Evolutionary conservation across 306 rosid genomes (phyloP).

Genomic region (Sphenostylis stenocarpa): DNA sequence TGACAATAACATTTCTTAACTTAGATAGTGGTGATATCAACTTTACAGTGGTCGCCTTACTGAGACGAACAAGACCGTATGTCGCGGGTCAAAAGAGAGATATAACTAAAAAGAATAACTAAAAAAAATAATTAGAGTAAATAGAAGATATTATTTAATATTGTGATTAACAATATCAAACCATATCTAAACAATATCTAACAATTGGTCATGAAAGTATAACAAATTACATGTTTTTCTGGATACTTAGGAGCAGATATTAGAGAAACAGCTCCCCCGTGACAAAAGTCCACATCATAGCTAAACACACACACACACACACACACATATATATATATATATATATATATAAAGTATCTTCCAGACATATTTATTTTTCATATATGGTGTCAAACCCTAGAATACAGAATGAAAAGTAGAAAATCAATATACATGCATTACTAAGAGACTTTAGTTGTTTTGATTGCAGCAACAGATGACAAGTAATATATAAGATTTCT

Average conservation of each 20-base stretch:
- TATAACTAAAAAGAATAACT: too few species aligned
- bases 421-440: neutral
- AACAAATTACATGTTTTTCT: conserved; percentile 63
- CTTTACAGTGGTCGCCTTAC: too few species aligned
- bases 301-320: too few species aligned
- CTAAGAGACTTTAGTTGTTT: neutral
- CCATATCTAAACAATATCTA: too few species aligned
- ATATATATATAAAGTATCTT: conserved; percentile 77
- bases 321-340: too few species aligned
- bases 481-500: neutral
- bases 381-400: conserved; percentile 70
- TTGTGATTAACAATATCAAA: too few species aligned
- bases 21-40: too few species aligned
- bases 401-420: conserved; percentile 11
- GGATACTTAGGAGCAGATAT: conserved; percentile 89
- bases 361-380: conserved; percentile 88
- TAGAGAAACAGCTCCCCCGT: conserved; percentile 85
- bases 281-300: conserved; percentile 87
- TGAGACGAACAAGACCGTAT: too few species aligned
- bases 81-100: too few species aligned
- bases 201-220: neutral
- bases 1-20: too few species aligned
- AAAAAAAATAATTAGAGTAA: too few species aligned
- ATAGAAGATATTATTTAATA: too few species aligned
- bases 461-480: neutral